phyloP scores from a whole-genome alignment of 164 flowering plant species.

The Echeveria elegans region DNA sequence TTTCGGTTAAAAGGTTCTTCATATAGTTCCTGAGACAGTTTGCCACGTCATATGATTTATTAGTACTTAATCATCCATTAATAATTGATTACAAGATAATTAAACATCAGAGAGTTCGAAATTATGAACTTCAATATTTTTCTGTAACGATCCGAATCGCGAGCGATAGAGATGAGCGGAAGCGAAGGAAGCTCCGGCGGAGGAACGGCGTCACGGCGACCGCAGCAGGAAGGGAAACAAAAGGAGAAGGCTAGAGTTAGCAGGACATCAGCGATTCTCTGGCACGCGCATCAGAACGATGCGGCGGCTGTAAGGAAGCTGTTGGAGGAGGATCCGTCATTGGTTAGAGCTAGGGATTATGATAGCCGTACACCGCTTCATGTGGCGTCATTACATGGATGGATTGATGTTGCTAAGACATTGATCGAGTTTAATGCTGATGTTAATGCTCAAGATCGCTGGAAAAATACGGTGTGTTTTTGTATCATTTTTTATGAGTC shows the following conservation, averaged over 20 bases:
- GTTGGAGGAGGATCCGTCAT: neutral
- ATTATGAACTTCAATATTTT: neutral
- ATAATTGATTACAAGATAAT: too few species aligned
- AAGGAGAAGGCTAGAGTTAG: neutral
- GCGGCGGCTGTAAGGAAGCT: neutral
- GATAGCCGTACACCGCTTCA: neutral
- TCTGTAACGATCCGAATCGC: neutral
- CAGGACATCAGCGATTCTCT: neutral
- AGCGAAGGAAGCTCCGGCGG: neutral
- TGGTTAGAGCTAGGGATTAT: neutral
- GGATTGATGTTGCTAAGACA: neutral
- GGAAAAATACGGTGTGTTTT: neutral
- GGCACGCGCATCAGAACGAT: neutral
- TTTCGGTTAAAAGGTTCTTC: too few species aligned
- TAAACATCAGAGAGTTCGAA: neutral
- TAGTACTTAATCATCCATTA: too few species aligned
- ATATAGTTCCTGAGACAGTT: too few species aligned
- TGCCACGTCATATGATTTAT: too few species aligned
- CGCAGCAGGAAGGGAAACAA: neutral
- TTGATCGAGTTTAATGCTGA: neutral
- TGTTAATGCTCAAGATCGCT: neutral
- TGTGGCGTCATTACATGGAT: neutral
- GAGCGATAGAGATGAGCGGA: neutral
- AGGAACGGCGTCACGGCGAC: neutral
- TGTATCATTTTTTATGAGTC: neutral